A percentile compares a stretch with the other conserved stretches of the same genome.
These are phyloP conservation scores for Brassica rapa DNA, from an alignment of 345 rosid genomes.

Conservation along the genomic window DNA sequence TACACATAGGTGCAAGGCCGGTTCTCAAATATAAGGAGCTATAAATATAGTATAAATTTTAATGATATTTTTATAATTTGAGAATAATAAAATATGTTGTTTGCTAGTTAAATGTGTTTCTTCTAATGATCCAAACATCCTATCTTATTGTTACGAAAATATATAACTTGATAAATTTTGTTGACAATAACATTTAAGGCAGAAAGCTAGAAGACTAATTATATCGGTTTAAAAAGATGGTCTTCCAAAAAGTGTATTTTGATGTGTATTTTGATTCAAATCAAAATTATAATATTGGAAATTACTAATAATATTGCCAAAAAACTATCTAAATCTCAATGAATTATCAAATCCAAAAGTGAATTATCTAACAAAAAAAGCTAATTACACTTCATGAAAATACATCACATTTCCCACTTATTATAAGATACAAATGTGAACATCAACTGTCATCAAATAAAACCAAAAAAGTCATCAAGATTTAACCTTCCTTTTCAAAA, in stretches of 20 bases:
- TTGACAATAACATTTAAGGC: not conserved
- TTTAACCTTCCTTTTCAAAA: constrained; percentile 35
- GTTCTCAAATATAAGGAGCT: not conserved
- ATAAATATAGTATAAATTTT: too few relatives aligned
- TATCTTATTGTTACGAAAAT: not conserved
- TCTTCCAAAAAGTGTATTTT: too few relatives aligned
- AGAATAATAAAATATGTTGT: not conserved
- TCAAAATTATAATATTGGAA: not conserved
- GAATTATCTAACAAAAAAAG: too few relatives aligned
- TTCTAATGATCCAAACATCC: not conserved
- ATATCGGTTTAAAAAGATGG: too few relatives aligned
- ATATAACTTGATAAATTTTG: not conserved
- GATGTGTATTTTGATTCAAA: too few relatives aligned
- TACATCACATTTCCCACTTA: not conserved
- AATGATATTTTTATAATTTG: not conserved
- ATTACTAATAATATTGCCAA: constrained; percentile 1
- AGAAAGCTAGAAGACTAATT: not conserved
- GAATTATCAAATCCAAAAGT: not conserved
- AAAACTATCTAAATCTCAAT: not conserved
- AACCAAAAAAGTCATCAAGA: constrained; percentile 33
- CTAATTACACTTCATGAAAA: not conserved
- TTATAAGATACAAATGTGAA: constrained; percentile 42
- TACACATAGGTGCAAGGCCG: not conserved
- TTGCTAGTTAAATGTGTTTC: not conserved
- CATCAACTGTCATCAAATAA: constrained; percentile 21